phyloP scores from a whole-genome alignment of 139 green algal species.

The Chlorella sorokiniana region DNA sequence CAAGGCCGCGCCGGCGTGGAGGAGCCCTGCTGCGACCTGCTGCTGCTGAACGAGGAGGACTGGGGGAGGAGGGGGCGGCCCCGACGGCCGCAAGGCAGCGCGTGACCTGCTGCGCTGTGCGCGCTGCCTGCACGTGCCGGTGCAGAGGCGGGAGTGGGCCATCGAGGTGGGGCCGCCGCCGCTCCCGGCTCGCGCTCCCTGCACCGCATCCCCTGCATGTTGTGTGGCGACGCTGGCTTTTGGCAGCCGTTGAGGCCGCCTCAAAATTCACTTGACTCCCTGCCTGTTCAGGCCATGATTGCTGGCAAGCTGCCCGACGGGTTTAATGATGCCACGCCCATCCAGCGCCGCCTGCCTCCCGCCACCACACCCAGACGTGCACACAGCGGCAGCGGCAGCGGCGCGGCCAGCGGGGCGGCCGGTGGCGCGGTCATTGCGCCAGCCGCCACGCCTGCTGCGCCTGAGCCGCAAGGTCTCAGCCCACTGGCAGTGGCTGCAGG shows the following conservation, averaged over 20 bases:
- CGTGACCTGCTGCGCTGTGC: background rate
- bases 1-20: background rate
- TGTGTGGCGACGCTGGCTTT: background rate
- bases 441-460: too few species aligned
- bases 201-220: too few species aligned
- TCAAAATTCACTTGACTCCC: background rate
- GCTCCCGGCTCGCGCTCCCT: too few species aligned
- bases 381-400: constrained; percentile 4
- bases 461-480: background rate
- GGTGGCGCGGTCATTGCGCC: background rate
- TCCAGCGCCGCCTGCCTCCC: background rate
- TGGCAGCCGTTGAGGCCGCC: background rate
- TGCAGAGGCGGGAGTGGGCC: background rate
- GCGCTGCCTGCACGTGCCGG: constrained; percentile 10
- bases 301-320: background rate
- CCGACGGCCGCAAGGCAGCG: background rate
- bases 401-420: background rate
- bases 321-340: background rate
- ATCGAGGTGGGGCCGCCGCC: background rate
- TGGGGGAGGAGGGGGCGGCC: background rate
- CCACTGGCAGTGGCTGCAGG: background rate
- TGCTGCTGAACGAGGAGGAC: constrained; percentile 9
- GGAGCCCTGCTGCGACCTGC: constrained; percentile 6
- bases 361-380: background rate
- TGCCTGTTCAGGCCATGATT: constrained; percentile 10